Evolutionary conservation across 805 yeast species (phyloP).

Genomic region (Maudiozyma pseudohumilis): DNA sequence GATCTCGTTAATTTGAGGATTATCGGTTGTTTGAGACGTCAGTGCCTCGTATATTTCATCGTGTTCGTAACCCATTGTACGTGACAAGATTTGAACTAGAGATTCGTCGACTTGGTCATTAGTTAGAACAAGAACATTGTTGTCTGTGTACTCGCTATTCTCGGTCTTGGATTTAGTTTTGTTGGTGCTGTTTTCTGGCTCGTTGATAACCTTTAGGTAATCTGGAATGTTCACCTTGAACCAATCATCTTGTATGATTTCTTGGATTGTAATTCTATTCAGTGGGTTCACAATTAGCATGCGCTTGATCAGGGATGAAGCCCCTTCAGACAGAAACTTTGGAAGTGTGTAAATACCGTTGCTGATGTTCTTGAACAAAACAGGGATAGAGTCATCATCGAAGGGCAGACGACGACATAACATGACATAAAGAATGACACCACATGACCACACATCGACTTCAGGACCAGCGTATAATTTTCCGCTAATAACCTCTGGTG

Average conservation of each 20-base stretch:
- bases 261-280: constrained; percentile 85
- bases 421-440: constrained; percentile 92
- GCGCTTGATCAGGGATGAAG: constrained; percentile 68
- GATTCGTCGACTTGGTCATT: constrained; percentile 49
- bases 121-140: not conserved
- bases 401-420: constrained; percentile 91
- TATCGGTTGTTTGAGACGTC: constrained; percentile 32
- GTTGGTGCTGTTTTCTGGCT: constrained; percentile 14
- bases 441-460: constrained; percentile 97
- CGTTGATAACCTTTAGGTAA: constrained; percentile 49
- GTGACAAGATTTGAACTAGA: constrained; percentile 61
- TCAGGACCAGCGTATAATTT: constrained; percentile 96
- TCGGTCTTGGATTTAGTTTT: not conserved
- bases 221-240: constrained; percentile 73
- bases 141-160: not conserved
- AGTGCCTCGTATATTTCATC: constrained; percentile 74
- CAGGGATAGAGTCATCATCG: constrained; percentile 94
- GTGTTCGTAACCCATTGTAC: constrained; percentile 81
- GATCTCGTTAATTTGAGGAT: constrained; percentile 58
- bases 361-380: constrained; percentile 81
- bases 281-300: constrained; percentile 94
- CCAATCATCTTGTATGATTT: constrained; percentile 92
- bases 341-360: constrained; percentile 91
- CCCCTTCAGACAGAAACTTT: constrained; percentile 74
- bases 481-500: constrained; percentile 94